A percentile compares a stretch with the other conserved stretches of the same genome.
Evolutionary conservation across 345 rosid species (phyloP).

Genomic region (Hibiscus trionum): DNA sequence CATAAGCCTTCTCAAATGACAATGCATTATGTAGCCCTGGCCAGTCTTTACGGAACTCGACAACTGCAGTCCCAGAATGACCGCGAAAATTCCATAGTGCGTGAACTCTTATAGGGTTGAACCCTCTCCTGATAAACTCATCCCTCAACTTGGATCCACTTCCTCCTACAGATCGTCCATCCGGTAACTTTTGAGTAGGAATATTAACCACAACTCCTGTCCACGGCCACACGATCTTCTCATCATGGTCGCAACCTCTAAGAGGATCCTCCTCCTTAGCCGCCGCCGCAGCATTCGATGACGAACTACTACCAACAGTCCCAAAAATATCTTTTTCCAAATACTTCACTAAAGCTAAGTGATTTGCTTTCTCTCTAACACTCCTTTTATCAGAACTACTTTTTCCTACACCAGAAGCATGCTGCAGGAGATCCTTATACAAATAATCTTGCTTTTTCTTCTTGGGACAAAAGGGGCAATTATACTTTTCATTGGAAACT

Average conservation of each 20-base stretch:
- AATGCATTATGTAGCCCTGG: slow-evolving; percentile 85
- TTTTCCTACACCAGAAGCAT: slow-evolving; percentile 91
- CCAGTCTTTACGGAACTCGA: slow-evolving; percentile 89
- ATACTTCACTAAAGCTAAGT: slow-evolving; percentile 73
- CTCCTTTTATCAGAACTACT: slow-evolving; percentile 69
- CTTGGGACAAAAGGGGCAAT: slow-evolving; percentile 78
- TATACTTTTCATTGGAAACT: slow-evolving; percentile 44
- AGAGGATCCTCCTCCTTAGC: slow-evolving; percentile 17
- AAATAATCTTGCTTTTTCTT: slow-evolving; percentile 58
- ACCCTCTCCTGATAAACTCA: slow-evolving; percentile 64
- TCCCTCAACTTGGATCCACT: slow-evolving; percentile 87
- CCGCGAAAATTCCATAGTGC: slow-evolving; percentile 81
- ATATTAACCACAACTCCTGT: slow-evolving; percentile 80
- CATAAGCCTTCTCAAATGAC: slow-evolving; percentile 78
- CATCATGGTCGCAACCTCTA: slow-evolving; percentile 41
- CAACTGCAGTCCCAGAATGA: slow-evolving; percentile 78
- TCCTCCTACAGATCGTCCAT: slow-evolving; percentile 62
- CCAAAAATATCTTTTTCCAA: slow-evolving; percentile 49
- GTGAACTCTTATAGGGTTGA: slow-evolving; percentile 73
- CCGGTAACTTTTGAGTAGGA: slow-evolving; percentile 53
- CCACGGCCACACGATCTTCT: slow-evolving; percentile 85
- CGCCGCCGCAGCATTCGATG: slow-evolving; percentile 19
- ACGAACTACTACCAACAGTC: slow-evolving; percentile 16
- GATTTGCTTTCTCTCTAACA: slow-evolving; percentile 65
- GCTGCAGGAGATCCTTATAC: slow-evolving; percentile 74